Evolutionary conservation across 1,139 yeast species (phyloP).

Genomic region (Pichia cactophila): DNA sequence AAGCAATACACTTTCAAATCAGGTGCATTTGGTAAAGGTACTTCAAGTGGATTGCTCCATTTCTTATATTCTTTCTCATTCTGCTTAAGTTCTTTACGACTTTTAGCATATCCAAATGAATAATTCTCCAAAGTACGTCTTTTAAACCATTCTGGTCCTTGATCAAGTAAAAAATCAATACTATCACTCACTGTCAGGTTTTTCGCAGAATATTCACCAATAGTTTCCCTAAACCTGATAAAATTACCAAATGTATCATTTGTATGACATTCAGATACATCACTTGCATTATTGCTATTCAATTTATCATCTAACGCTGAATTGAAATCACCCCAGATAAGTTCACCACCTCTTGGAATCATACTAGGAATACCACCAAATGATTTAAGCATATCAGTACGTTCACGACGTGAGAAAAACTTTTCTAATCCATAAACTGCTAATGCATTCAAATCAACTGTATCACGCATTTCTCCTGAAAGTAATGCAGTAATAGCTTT

Average conservation of each 20-base stretch:
- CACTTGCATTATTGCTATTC: slow-evolving; percentile 8
- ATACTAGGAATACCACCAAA: slow-evolving; percentile 94
- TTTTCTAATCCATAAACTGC: slow-evolving; percentile 94
- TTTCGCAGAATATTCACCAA: slow-evolving; percentile 35
- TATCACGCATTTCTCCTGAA: slow-evolving; percentile 97
- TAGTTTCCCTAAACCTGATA: slow-evolving; percentile 49
- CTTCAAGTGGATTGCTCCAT: slow-evolving; percentile 94
- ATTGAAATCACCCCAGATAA: slow-evolving; percentile 72
- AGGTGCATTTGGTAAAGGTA: slow-evolving; percentile 86
- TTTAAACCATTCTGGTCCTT: slow-evolving; percentile 71
- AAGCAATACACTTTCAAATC: slow-evolving; percentile 82
- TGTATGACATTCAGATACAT: slow-evolving; percentile 22
- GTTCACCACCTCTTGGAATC: slow-evolving; percentile 92
- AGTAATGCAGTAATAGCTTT: slow-evolving; percentile 84
- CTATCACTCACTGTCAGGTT: slow-evolving; percentile 62
- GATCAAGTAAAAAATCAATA: slow-evolving; percentile 54
- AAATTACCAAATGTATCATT: slow-evolving; percentile 65
- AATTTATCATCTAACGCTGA: slow-evolving; percentile 54
- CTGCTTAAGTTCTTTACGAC: slow-evolving; percentile 44
- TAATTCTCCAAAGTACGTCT: slow-evolving; percentile 61
- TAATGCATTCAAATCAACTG: slow-evolving; percentile 84
- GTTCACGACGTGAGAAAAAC: slow-evolving; percentile 82
- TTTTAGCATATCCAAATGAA: slow-evolving; percentile 68
- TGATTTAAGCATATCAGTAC: slow-evolving; percentile 74
- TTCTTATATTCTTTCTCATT: slow-evolving; percentile 58